Percentiles rank a stretch among this genome's conserved stretches.
Evolutionary conservation across 768 basidiomycete genomes (phyloP).

Genomic region (Polyporus arcularius): DNA sequence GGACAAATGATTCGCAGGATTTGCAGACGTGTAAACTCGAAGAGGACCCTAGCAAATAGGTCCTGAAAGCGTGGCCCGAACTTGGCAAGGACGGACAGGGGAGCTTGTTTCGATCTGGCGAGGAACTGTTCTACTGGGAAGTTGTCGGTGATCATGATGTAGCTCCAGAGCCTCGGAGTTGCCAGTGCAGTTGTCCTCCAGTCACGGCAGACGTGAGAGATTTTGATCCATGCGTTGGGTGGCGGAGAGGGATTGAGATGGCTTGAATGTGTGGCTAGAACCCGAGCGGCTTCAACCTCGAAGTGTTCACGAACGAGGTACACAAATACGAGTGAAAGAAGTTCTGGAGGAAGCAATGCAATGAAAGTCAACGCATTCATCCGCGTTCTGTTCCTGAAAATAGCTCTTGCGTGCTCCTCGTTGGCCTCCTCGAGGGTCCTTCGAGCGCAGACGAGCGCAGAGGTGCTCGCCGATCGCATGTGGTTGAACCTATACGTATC

Average conservation of each 20-base stretch:
- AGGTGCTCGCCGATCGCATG: too few species aligned
- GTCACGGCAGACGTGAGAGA: slow-evolving; percentile 8
- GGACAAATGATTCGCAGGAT: not conserved
- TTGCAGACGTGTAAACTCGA: slow-evolving; percentile 2
- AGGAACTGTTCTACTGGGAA: not conserved
- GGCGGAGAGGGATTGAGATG: not conserved
- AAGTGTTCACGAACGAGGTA: too few species aligned
- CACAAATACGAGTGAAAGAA: too few species aligned
- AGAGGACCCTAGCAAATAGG: not conserved
- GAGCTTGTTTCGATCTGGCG: slow-evolving; percentile 7
- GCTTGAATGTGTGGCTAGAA: not conserved
- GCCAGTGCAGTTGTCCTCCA: slow-evolving; percentile 10
- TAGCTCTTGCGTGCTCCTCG: not conserved
- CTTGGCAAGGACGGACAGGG: slow-evolving; percentile 4
- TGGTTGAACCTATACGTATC: too few species aligned
- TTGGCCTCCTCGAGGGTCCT: slow-evolving; percentile 5
- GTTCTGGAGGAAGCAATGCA: not conserved
- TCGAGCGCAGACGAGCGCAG: not conserved
- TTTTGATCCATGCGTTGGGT: slow-evolving; percentile 7
- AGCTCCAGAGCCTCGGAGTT: slow-evolving; percentile 11
- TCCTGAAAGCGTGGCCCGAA: not conserved
- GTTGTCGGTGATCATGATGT: slow-evolving; percentile 1
- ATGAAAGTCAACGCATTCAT: not conserved
- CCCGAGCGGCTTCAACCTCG: too few species aligned
- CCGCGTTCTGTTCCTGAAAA: not conserved